Evolutionary conservation across 371 early-diverging fungal genomes (phyloP), one percentile per base, ranked within the genome.

Genomic region (Mortierella sp.): DNA sequence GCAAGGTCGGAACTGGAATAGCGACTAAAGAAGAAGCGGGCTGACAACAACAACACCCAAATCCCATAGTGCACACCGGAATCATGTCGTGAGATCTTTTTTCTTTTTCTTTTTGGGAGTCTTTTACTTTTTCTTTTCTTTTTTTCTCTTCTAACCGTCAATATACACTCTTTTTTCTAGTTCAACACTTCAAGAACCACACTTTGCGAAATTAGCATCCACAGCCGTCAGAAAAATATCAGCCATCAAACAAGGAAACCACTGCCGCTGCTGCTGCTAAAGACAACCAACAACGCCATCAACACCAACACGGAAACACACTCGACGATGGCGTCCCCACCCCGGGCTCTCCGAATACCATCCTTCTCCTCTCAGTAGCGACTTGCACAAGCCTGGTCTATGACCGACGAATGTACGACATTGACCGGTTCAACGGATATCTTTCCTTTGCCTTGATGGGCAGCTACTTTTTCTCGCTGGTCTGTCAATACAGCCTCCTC

Each of bases 341-440:
- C 37, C 19, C 64, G 64, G 64, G 19, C 21, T 8, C 64, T 64
- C 10, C 64, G 64, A 19, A 21, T 64, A 31, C 34, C 19, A 64
- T 64, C 2, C 37, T 64, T 21, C 14, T 64, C 8, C 64, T 64
- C 5, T 19, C 64, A 1, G 5, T 64, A 2, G 64, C 64, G 2
- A 16, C 64, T 8, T 37, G 64, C 21, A 9, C 64, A 37, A 37
- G 37, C 16, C 64, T 64, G 8, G 64, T 21, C 37, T 37, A 64
- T 14, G 64, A 64, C 21, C 64, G 64, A 0, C 64, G 37, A 21
- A 37, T 64, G 19, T 64, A 59, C 28, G 34, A 26, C 43, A 64
- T 67, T 28, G 78, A 78, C 21, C 64, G 34, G 8, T 37, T 78
- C 69, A 78, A 72, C 55, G 54, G 28, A 26, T 64, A 72, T 46